phyloP scores from a whole-genome alignment of 2,329 filamentous ascomycete species.

The Hypoxylon sp. region DNA sequence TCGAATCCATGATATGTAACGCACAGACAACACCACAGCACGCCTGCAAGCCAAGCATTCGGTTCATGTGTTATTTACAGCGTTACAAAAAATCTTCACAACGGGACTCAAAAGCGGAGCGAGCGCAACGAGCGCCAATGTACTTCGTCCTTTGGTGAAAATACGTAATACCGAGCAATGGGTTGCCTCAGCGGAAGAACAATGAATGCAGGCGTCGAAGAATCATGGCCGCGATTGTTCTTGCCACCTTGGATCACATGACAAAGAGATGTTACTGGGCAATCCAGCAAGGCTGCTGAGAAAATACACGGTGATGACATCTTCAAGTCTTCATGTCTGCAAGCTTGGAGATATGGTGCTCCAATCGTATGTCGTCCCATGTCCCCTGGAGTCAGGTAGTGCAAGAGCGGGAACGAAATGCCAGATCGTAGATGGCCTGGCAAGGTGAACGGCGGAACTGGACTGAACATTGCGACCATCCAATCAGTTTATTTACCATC shows the following conservation, averaged over 20 bases:
- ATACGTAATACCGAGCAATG: background rate
- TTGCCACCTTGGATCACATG: background rate
- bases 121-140: conserved; percentile 1
- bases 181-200: background rate
- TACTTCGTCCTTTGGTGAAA: background rate
- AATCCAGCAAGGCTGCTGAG: background rate
- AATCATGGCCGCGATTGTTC: background rate
- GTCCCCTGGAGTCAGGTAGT: background rate
- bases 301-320: background rate
- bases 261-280: background rate
- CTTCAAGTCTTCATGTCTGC: background rate
- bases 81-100: conserved; percentile 7
- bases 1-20: conserved; percentile 20
- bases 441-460: background rate
- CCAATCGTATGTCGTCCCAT: background rate
- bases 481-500: background rate
- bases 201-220: background rate
- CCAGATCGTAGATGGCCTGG: background rate
- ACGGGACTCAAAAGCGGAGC: conserved; percentile 10
- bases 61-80: conserved; percentile 38
- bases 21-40: conserved; percentile 11
- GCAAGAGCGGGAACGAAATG: background rate
- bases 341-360: background rate
- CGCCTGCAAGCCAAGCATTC: conserved; percentile 32
- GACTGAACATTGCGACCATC: background rate